phyloP scores from a whole-genome alignment of 2,329 filamentous ascomycete species.

The Gnomoniopsis sp. region DNA sequence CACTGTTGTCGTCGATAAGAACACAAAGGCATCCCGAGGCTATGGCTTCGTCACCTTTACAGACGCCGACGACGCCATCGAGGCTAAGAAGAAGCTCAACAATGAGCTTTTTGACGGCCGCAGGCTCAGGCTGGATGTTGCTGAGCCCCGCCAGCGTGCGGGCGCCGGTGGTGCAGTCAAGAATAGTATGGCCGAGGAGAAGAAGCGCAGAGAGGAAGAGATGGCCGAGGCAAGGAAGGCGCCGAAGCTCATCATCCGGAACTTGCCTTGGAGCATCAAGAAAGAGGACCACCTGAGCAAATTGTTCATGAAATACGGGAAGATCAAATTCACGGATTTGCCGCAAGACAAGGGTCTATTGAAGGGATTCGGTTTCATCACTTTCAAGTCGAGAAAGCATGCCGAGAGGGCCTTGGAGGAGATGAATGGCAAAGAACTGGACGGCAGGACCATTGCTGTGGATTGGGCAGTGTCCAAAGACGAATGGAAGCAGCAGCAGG shows the following conservation, averaged over 20 bases:
- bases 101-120: slow-evolving; percentile 74
- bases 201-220: slow-evolving; percentile 57
- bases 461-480: slow-evolving; percentile 96
- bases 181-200: slow-evolving; percentile 37
- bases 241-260: slow-evolving; percentile 82
- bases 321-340: slow-evolving; percentile 82
- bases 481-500: slow-evolving; percentile 69
- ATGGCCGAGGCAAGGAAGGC: slow-evolving; percentile 58
- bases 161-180: slow-evolving; percentile 32
- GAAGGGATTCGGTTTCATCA: slow-evolving; percentile 89
- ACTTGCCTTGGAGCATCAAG: slow-evolving; percentile 95
- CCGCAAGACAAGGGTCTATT: slow-evolving; percentile 75
- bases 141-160: slow-evolving; percentile 73
- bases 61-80: slow-evolving; percentile 83
- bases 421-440: slow-evolving; percentile 86
- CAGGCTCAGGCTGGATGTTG: slow-evolving; percentile 81
- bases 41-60: slow-evolving; percentile 98
- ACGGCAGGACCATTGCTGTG: slow-evolving; percentile 84
- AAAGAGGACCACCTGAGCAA: slow-evolving; percentile 73
- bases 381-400: slow-evolving; percentile 83
- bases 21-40: slow-evolving; percentile 83
- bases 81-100: slow-evolving; percentile 78
- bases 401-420: slow-evolving; percentile 82
- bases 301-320: slow-evolving; percentile 84
- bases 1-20: slow-evolving; percentile 81